Conservation (phyloP, 2,329 filamentous ascomycete genomes). For the Aurifilum marmelostoma region DNA sequence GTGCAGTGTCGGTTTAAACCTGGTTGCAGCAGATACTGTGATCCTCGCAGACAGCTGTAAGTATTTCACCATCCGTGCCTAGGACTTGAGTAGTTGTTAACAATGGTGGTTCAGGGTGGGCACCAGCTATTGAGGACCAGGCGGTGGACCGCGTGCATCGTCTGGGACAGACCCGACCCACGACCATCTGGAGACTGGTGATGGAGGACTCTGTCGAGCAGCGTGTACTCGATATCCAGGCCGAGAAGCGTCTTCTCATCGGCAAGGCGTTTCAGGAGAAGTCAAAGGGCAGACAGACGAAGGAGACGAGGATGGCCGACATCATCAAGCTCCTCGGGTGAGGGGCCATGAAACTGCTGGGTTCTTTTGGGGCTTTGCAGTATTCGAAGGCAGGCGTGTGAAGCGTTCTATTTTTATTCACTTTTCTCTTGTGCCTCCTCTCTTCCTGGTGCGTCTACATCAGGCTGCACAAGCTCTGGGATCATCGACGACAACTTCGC, state of each 20-base stretch:
- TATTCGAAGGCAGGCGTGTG: not conserved
- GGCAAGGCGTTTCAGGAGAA: conserved; percentile 80
- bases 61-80: conserved; percentile 31
- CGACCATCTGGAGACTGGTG: conserved; percentile 79
- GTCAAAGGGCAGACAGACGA: conserved; percentile 56
- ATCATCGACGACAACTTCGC: too few species aligned
- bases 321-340: conserved; percentile 50
- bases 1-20: conserved; percentile 83
- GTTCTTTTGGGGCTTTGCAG: not conserved
- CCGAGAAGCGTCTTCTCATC: conserved; percentile 77
- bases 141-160: conserved; percentile 87
- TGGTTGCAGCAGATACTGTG: conserved; percentile 84
- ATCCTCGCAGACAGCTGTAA: conserved; percentile 77
- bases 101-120: conserved; percentile 65
- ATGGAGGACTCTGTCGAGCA: conserved; percentile 84
- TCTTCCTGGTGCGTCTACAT: not conserved
- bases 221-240: conserved; percentile 76
- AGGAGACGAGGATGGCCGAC: conserved; percentile 61
- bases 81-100: not conserved
- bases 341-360: not conserved
- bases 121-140: conserved; percentile 89
- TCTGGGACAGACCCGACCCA: conserved; percentile 78
- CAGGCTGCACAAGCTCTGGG: not conserved
- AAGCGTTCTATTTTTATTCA: not conserved
- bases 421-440: not conserved